Evolutionary conservation across 495 filamentous ascomycete genomes (phyloP).

Genomic region (Trichoderma gamsii): DNA sequence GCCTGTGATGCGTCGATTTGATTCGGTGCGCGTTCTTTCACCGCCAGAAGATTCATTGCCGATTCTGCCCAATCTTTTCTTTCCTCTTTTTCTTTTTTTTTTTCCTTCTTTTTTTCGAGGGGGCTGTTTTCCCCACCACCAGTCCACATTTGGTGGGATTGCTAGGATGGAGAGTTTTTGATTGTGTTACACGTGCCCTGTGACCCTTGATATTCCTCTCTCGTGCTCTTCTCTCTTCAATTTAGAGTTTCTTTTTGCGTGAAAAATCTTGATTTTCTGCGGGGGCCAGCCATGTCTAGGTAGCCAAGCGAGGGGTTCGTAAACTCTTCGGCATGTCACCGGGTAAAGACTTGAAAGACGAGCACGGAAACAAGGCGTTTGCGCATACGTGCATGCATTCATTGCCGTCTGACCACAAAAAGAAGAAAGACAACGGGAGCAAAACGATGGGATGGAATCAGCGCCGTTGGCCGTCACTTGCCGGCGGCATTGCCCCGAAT

Average conservation of each 20-base stretch:
- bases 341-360: too few relatives aligned
- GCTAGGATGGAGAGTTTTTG: too few relatives aligned
- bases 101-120: too few relatives aligned
- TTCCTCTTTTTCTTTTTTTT: background rate
- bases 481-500: slow-evolving; percentile 7
- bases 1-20: background rate
- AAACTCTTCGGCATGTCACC: background rate
- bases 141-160: too few relatives aligned
- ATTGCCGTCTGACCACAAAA: background rate
- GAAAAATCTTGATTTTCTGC: background rate
- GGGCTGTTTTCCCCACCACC: background rate
- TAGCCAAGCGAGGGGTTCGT: background rate
- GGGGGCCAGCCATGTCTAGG: background rate
- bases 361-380: too few relatives aligned
- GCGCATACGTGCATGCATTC: too few relatives aligned
- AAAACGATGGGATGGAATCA: background rate
- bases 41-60: background rate
- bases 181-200: too few relatives aligned
- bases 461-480: background rate
- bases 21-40: background rate
- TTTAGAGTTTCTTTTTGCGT: background rate
- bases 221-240: background rate
- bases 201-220: background rate
- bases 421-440: too few relatives aligned
- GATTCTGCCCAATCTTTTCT: background rate